phyloP scores from a whole-genome alignment of 164 flowering plant genomes.

The Nelumbo lutea region DNA sequence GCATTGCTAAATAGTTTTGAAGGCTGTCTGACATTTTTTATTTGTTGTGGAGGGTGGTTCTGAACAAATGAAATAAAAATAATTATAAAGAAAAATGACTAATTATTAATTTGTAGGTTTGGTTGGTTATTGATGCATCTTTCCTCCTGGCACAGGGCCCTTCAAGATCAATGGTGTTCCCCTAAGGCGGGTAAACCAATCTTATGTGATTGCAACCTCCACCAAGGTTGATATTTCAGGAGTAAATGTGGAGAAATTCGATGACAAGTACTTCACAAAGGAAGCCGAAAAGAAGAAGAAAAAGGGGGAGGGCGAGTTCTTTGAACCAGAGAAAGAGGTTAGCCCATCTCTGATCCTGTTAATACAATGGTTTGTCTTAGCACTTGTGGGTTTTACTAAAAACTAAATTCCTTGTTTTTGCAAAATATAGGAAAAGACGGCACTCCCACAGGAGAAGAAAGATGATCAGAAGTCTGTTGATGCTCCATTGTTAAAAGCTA shows the following conservation, averaged over 20 bases:
- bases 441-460: constrained; percentile 55
- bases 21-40: no score
- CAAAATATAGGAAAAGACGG: constrained; percentile 49
- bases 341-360: constrained; percentile 1
- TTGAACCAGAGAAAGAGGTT: constrained; percentile 87
- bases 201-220: constrained; percentile 88
- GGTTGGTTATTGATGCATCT: neutral
- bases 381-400: neutral
- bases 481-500: constrained; percentile 39
- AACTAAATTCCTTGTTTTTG: neutral
- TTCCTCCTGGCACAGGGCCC: constrained; percentile 47
- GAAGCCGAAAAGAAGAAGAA: constrained; percentile 59
- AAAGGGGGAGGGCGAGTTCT: constrained; percentile 79
- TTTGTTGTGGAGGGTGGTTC: no score
- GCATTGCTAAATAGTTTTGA: no score
- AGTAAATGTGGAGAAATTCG: constrained; percentile 58
- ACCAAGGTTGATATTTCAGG: constrained; percentile 84
- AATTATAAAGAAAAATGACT: no score
- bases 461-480: constrained; percentile 70
- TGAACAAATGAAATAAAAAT: no score
- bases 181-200: constrained; percentile 73
- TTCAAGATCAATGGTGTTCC: constrained; percentile 90
- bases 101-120: no score
- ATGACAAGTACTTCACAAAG: constrained; percentile 76
- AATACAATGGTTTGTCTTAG: neutral